These are phyloP conservation scores for Astrothelium subdiscretum DNA, from an alignment of 495 filamentous ascomycete species.

Conservation along the genomic window DNA sequence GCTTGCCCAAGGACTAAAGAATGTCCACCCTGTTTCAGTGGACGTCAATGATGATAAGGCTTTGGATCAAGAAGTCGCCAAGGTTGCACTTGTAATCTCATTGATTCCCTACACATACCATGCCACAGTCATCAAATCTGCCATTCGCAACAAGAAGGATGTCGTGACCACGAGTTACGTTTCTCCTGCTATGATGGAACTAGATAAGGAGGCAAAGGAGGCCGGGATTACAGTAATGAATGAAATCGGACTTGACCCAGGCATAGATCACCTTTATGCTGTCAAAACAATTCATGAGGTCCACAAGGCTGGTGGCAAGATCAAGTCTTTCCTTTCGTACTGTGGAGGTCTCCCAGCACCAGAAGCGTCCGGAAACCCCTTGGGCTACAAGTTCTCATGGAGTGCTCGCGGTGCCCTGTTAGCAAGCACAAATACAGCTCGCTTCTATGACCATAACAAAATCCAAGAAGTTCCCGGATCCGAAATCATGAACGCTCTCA, in stretches of 20 bases:
- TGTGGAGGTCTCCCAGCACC: slow-evolving; percentile 82
- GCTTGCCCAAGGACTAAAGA: slow-evolving; percentile 58
- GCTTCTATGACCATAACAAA: slow-evolving; percentile 70
- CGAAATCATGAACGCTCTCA: slow-evolving; percentile 65
- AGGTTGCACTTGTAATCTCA: slow-evolving; percentile 53
- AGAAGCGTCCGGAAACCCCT: slow-evolving; percentile 76
- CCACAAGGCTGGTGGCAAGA: slow-evolving; percentile 75
- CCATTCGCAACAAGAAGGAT: slow-evolving; percentile 84
- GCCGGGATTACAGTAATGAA: slow-evolving; percentile 98
- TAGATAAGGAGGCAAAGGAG: slow-evolving; percentile 71
- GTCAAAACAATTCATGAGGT: slow-evolving; percentile 80
- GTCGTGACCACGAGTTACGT: slow-evolving; percentile 96
- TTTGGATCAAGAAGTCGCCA: slow-evolving; percentile 64
- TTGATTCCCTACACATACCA: slow-evolving; percentile 94
- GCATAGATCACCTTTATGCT: slow-evolving; percentile 72
- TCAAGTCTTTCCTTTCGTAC: slow-evolving; percentile 71
- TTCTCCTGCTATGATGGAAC: slow-evolving; percentile 81
- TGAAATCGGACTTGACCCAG: slow-evolving; percentile 71
- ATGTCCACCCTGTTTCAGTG: slow-evolving; percentile 63
- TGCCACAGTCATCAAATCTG: slow-evolving; percentile 81
- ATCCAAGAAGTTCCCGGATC: slow-evolving; percentile 39
- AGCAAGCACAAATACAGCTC: slow-evolving; percentile 75
- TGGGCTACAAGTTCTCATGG: slow-evolving; percentile 88
- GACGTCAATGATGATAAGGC: slow-evolving; percentile 65
- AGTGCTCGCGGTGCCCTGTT: slow-evolving; percentile 71